Evolutionary conservation across 108 stramenopile species (phyloP), one percentile per base, ranked within the genome.

Genomic region (Aurantiochytrium sp.): DNA sequence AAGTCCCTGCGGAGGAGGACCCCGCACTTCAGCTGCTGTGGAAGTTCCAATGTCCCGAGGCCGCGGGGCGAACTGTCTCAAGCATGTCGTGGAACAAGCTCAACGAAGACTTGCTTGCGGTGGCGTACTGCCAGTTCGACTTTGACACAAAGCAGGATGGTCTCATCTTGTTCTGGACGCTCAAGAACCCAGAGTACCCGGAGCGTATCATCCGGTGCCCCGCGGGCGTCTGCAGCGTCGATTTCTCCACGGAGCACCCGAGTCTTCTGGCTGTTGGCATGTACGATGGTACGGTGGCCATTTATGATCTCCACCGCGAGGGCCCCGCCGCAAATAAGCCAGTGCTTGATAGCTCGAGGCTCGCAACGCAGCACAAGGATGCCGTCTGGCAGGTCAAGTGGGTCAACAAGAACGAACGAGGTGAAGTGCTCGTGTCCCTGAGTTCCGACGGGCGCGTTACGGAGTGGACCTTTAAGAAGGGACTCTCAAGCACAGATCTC

Each of bases 331-430:
- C 45, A 28, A 23, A 57, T 42, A 53, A 58, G 25, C 92, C 93
- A 44, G 90, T 93, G 71, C 89, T 92, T 35, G 90, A 92, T 45
- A 76, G 89, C 90, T 64, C 90, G 59, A 35, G 59, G 4, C 72
- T 89, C 51, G 19, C 72, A 14, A 87, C 73, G 28, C 88, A 89
- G 88, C 94, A 95, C 90, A 92, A 71, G 44, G 93, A 95, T 47
- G 92, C 94, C n/a, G 93, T 95, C 18, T 93, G 94, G 94, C 71
- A 94, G 88, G 90, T 94, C 58, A 90, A 92, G 72, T 95, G 94
- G 94, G 91, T 93, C 5, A 92, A 92, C 59, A 91, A 90, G 23
- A 35, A 49, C 23, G 94, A 94, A 88, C 89, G 93, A 25, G 89
- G 90, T 8, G 94, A 95, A 89, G 60, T 60, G 5, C 90, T 95